phyloP scores from a whole-genome alignment of 1,284 basidiomycete species.

The Ganoderma sp. region DNA sequence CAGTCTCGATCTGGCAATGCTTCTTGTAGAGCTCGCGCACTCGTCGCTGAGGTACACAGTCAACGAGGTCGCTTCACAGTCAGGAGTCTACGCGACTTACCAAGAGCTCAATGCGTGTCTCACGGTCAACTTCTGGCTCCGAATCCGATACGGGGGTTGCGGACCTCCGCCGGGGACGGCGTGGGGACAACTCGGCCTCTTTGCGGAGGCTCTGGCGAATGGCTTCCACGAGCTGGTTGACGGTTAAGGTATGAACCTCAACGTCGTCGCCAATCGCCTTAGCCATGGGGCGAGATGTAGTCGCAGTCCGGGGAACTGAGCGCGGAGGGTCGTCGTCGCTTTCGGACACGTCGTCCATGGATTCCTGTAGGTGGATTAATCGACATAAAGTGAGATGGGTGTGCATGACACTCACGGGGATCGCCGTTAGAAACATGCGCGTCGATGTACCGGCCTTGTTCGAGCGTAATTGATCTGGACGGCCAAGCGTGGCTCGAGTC shows the following conservation, averaged over 20 bases:
- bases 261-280: neutral
- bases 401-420: neutral
- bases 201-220: neutral
- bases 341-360: neutral
- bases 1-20: neutral
- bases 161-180: neutral
- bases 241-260: neutral
- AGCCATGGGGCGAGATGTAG: neutral
- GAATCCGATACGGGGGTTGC: neutral
- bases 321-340: neutral
- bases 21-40: constrained; percentile 1
- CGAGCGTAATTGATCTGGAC: neutral
- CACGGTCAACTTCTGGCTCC: neutral
- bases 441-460: neutral
- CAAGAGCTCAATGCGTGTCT: constrained; percentile 1
- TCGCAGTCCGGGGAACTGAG: neutral
- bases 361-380: neutral
- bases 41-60: neutral
- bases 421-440: neutral
- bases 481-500: neutral
- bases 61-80: neutral
- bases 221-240: neutral
- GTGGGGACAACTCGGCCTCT: neutral
- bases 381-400: neutral
- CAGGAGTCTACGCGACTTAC: neutral